Evolutionary conservation across 2,329 filamentous ascomycete genomes (phyloP).

Genomic region (Chaetomium globosum): DNA sequence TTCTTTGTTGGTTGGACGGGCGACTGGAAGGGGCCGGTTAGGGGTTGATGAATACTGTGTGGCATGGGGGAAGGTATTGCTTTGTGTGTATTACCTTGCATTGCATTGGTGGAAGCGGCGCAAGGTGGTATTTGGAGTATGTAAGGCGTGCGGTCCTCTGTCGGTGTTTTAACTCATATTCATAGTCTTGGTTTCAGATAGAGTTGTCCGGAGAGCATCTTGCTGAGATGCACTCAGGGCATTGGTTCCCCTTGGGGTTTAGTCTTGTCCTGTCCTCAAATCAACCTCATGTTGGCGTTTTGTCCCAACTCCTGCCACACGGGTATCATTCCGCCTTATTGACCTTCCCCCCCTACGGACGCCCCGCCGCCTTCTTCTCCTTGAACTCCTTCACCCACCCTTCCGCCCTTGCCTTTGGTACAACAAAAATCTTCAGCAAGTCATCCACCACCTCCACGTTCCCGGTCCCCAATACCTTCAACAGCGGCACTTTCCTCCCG

Average conservation of each 20-base stretch:
- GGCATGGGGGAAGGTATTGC: background rate
- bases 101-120: background rate
- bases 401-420: constrained; percentile 70
- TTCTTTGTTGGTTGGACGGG: background rate
- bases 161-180: background rate
- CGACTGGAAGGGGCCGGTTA: background rate
- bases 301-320: background rate
- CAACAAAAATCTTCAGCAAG: constrained; percentile 77
- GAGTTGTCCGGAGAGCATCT: background rate
- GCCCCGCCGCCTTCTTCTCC: constrained; percentile 63
- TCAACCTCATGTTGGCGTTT: background rate
- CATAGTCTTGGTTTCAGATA: constrained; percentile 14
- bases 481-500: constrained; percentile 77
- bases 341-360: constrained; percentile 27
- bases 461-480: constrained; percentile 73
- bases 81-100: constrained; percentile 9
- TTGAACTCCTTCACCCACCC: constrained; percentile 88
- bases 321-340: constrained; percentile 13
- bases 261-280: background rate
- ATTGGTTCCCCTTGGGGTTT: background rate
- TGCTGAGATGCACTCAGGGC: background rate
- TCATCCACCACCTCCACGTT: constrained; percentile 88
- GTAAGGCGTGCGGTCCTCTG: background rate
- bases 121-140: background rate
- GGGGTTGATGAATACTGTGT: background rate